Conservation (phyloP, 2,329 filamentous ascomycete genomes). For the Aspergillus pseudoterreus region DNA sequence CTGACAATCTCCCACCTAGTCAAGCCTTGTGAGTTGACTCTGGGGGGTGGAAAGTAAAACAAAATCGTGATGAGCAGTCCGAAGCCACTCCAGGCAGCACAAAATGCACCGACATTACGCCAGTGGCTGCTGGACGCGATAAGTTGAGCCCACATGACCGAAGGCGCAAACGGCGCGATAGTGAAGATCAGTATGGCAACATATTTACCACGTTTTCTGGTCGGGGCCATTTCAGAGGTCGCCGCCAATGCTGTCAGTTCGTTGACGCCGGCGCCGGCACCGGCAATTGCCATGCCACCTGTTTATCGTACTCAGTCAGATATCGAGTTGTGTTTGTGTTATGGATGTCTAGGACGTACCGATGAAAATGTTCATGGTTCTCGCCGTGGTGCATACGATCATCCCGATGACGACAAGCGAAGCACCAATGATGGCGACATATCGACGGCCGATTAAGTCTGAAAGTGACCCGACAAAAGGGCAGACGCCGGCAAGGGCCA, state of each 20-base stretch:
- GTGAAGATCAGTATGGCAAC: conserved; percentile 59
- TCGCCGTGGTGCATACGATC: conserved; percentile 56
- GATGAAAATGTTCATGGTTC: conserved; percentile 60
- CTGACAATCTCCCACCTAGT: conserved; percentile 38
- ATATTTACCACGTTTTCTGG: conserved; percentile 61
- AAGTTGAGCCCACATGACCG: conserved; percentile 60
- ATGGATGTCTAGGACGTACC: conserved; percentile 34
- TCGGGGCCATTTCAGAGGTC: conserved; percentile 65
- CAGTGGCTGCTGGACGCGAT: conserved; percentile 45
- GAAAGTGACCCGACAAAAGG: conserved; percentile 65
- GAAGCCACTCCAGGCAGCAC: conserved; percentile 40
- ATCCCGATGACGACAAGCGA: conserved; percentile 55
- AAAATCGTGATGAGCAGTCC: conserved; percentile 40
- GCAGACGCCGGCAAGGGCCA: conserved; percentile 54
- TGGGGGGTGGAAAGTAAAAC: conserved; percentile 46
- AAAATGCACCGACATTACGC: conserved; percentile 43
- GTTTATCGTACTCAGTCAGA: not conserved
- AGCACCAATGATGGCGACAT: conserved; percentile 56
- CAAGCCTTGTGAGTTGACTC: conserved; percentile 39
- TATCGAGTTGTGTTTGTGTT: not conserved
- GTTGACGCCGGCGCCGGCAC: conserved; percentile 63
- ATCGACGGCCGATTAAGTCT: conserved; percentile 60
- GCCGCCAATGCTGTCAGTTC: conserved; percentile 66
- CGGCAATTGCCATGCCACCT: conserved; percentile 58
- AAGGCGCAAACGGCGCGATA: conserved; percentile 61